Evolutionary conservation across 495 filamentous ascomycete genomes (phyloP), one percentile per base, ranked within the genome.

Genomic region (Parathielavia appendiculata): DNA sequence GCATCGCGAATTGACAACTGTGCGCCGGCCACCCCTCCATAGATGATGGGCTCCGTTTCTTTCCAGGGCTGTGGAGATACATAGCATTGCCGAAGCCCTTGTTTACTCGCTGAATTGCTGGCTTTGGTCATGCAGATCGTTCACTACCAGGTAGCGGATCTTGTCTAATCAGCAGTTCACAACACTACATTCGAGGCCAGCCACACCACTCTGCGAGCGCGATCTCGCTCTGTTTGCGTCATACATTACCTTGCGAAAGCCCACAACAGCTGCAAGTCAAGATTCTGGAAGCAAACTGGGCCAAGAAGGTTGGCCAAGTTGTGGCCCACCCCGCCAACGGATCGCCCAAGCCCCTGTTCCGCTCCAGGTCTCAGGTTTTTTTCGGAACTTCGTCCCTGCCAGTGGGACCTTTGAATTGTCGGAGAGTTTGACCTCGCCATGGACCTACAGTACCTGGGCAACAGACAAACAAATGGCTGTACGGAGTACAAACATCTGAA

Each of bases 251-350:
- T 13, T 2, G 26, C 19, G 22, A 38, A 6, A 48, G 5, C 32
- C 36, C 49, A 12, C 10, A 41, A 30, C 60, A 30, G 26, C 26
- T 30, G 26, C 26, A 30, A 30, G 26, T 30, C 63, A 59, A 56
- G 55, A 47, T 58, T 56, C 55, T 56, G 43, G 45, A 51, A 48
- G 32, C 13, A n/a, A 46, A 64, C 61, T 58, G 58, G 58, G 57
- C 61, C 58, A 64, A 55, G 46, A 54, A 19, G 49, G 54, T 43
- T 58, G 12, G 59, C 51, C 58, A 64, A 51, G 40, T 13, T 22
- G 32, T 41, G 23, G 45, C 22, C 54, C 8, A 9, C 19, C 39
- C 49, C 11, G 22, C 45, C 45, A 35, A 40, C 30, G 19, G 53
- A 47, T 43, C 53, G 49, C 22, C 49, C 47, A 40, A 32, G 43